Evolutionary conservation across 257 asterid species (phyloP), one percentile per base, ranked within the genome.

Genomic region (Apocynum venetum): DNA sequence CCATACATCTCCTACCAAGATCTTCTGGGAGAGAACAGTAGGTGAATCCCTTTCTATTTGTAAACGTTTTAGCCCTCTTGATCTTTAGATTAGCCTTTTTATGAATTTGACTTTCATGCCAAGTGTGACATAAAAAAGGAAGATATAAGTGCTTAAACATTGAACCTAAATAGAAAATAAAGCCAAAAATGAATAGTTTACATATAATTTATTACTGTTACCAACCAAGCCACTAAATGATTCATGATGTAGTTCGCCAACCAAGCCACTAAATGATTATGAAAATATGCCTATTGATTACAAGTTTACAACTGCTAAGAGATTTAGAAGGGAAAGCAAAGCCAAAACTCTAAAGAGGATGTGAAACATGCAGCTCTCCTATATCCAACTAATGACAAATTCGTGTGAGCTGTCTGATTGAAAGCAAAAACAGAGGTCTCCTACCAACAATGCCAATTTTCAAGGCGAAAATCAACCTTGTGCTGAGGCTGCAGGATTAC

Each of bases 401-500:
- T 6, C 71, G 15, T 66, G 9, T 35, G 9, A 65, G 8, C 71
- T 63, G 46, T 43, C 71, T 38, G 47, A 10, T 38, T 17, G 8
- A 36, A 63, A 31, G 43, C 2, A 35, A 31, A 31, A 64, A 38
- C 70, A 36, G 10, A 10, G 31, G 31, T 25, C 31, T 25, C 31
- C 31, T 25, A 25, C 31, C 66, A n/a, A n/a, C 40, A 60, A n/a
- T 60, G 48, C 40, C 19, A 40, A 38, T 38, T 15, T 40, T 40
- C 9, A 3, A 13, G 25, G 71, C 31, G 7, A 4, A 67, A 86
- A 87, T 92, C 89, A 92, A 84, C 86, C 86, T 76, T 87, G 92
- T 57, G 96, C 92, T 11, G 97, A 91, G 82, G 96, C 89, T 13
- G 93, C 92, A 61, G 93, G 91, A 78, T 90, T 89, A 83, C 83